phyloP scores from a whole-genome alignment of 495 filamentous ascomycete genomes.

The Hypoxylon fuscum region DNA sequence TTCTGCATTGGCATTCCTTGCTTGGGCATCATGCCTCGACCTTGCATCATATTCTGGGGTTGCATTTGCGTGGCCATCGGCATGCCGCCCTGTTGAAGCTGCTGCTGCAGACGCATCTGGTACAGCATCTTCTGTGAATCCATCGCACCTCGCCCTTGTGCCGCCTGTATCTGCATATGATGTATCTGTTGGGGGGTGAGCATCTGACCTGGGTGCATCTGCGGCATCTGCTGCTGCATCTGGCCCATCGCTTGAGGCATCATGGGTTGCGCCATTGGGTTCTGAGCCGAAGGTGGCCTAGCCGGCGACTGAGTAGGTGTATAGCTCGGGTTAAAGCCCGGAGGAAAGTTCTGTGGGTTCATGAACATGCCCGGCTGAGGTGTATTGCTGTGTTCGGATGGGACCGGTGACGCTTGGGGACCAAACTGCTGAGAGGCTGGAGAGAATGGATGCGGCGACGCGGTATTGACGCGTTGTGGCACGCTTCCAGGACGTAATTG shows the following conservation, averaged over 20 bases:
- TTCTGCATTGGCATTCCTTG: slow-evolving; percentile 55
- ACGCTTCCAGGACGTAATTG: slow-evolving; percentile 71
- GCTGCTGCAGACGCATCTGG: slow-evolving; percentile 75
- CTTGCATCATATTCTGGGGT: slow-evolving; percentile 54
- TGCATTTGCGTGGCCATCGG: slow-evolving; percentile 55
- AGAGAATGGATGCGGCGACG: slow-evolving; percentile 91
- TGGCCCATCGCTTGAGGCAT: slow-evolving; percentile 57
- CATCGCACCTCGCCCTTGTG: slow-evolving; percentile 59
- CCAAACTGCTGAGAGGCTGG: slow-evolving; percentile 79
- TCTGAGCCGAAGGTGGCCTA: slow-evolving; percentile 59
- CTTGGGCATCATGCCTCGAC: slow-evolving; percentile 60
- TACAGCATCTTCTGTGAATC: slow-evolving; percentile 68
- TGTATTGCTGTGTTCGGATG: slow-evolving; percentile 79
- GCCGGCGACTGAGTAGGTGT: slow-evolving; percentile 58
- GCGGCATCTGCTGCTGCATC: slow-evolving; percentile 50
- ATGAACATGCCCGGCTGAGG: slow-evolving; percentile 74
- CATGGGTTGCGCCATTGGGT: slow-evolving; percentile 55
- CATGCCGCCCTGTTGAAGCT: slow-evolving; percentile 68
- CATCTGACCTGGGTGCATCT: slow-evolving; percentile 51
- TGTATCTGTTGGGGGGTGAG: slow-evolving; percentile 46
- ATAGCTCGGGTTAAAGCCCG: slow-evolving; percentile 67
- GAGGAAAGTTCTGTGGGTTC: slow-evolving; percentile 64
- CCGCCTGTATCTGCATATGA: slow-evolving; percentile 57
- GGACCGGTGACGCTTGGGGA: slow-evolving; percentile 79
- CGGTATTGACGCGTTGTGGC: slow-evolving; percentile 84